Evolutionary conservation across 305 asterid species (phyloP).

Genomic region (Plantago rigida): DNA sequence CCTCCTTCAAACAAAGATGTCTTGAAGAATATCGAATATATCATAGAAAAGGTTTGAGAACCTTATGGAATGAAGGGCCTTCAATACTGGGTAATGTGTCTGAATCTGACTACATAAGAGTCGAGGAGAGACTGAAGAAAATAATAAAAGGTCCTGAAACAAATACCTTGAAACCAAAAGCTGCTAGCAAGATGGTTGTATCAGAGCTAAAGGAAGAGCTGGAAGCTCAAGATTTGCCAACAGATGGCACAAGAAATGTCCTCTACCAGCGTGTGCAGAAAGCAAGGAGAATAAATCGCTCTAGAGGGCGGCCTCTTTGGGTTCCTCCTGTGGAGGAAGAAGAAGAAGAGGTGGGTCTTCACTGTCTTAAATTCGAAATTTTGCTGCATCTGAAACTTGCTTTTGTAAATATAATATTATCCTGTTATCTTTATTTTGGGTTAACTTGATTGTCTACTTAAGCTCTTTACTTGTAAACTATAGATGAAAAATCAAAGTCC

Average conservation of each 20-base stretch:
- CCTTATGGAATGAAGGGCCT: constrained; percentile 83
- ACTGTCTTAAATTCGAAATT: constrained; percentile 2
- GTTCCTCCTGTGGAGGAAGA: constrained; percentile 96
- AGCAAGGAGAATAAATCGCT: constrained; percentile 97
- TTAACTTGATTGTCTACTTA: background rate
- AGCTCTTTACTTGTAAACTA: constrained; percentile 8
- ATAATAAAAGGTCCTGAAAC: constrained; percentile 83
- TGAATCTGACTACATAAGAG: constrained; percentile 71
- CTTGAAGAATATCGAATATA: constrained; percentile 75
- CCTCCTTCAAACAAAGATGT: constrained; percentile 90
- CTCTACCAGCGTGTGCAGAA: constrained; percentile 98
- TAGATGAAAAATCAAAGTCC: constrained; percentile 3
- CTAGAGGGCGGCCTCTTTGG: constrained; percentile 97
- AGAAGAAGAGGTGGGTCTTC: constrained; percentile 77
- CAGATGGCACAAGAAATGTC: constrained; percentile 92
- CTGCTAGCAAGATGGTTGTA: constrained; percentile 95
- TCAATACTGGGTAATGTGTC: constrained; percentile 61
- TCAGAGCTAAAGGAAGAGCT: constrained; percentile 91
- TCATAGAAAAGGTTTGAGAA: constrained; percentile 74
- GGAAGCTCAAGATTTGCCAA: constrained; percentile 95
- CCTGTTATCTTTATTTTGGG: constrained; percentile 6
- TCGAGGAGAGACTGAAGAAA: constrained; percentile 81
- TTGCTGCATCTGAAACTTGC: constrained; percentile 17
- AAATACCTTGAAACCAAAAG: constrained; percentile 83
- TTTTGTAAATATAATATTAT: constrained; percentile 9